phyloP scores from a whole-genome alignment of 2,329 filamentous ascomycete genomes.

The Apiospora marii region DNA sequence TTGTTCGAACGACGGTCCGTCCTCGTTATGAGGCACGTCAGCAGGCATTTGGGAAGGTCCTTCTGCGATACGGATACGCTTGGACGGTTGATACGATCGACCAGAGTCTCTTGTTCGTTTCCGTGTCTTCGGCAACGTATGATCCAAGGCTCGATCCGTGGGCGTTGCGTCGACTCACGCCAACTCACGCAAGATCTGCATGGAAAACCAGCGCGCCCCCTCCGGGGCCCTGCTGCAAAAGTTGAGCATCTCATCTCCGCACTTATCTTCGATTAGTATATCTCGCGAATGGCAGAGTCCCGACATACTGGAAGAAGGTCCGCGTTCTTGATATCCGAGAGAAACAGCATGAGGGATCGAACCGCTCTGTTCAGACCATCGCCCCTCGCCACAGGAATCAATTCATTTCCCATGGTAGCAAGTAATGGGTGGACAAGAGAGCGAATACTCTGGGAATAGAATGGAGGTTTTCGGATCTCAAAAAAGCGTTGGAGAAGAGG shows the following conservation, averaged over 20 bases:
- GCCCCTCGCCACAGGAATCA: not conserved
- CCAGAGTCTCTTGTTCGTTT: constrained; percentile 3
- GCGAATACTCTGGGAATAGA: not conserved
- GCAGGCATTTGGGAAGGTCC: not conserved
- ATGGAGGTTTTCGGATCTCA: not conserved
- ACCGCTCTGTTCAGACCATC: not conserved
- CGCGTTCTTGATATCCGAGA: not conserved
- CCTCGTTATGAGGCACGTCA: not conserved
- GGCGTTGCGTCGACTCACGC: not conserved
- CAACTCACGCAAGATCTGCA: not conserved
- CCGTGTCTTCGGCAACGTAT: not conserved
- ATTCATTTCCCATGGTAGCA: constrained; percentile 9
- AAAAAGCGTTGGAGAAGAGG: not conserved
- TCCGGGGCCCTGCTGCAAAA: not conserved
- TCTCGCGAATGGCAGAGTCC: not conserved
- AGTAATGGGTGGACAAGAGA: not conserved
- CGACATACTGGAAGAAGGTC: not conserved
- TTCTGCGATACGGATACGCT: not conserved
- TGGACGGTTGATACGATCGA: not conserved
- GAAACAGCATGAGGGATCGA: constrained; percentile 2
- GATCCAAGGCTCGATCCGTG: constrained; percentile 1
- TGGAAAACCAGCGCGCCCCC: constrained; percentile 8
- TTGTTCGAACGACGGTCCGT: not conserved
- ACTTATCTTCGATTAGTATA: not conserved
- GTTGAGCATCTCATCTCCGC: not conserved